Evolutionary conservation across 129 eudicot species (phyloP).

Genomic region (Centella asiatica): DNA sequence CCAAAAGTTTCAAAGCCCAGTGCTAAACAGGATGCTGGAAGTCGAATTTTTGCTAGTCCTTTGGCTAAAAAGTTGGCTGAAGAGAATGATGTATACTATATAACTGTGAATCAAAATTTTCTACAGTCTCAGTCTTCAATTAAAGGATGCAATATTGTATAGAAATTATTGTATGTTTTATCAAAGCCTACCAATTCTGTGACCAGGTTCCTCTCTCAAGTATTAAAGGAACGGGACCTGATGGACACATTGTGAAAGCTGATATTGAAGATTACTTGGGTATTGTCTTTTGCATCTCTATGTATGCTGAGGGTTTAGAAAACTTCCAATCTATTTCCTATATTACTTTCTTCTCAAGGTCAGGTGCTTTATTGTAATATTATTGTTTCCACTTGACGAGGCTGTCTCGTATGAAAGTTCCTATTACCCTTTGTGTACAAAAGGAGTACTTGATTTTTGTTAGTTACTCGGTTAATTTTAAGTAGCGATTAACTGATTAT

Average conservation of each 20-base stretch:
- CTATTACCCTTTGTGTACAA: too few species aligned
- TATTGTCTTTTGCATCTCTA: constrained; percentile 15
- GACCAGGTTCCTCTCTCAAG: constrained; percentile 71
- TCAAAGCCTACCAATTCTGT: constrained; percentile 9
- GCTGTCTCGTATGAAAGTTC: too few species aligned
- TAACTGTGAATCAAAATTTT: constrained; percentile 1
- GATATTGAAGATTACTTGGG: constrained; percentile 95
- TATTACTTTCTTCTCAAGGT: not conserved
- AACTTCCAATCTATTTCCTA: not conserved
- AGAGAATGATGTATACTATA: constrained; percentile 54
- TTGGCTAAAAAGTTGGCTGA: constrained; percentile 93
- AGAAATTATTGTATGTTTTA: not conserved
- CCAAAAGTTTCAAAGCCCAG: constrained; percentile 47
- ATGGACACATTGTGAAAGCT: constrained; percentile 93
- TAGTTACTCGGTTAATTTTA: too few species aligned
- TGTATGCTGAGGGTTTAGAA: not conserved
- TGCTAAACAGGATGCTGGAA: constrained; percentile 36
- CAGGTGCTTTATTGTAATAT: not conserved
- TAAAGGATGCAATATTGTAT: not conserved
- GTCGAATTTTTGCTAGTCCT: constrained; percentile 89
- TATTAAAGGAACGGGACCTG: constrained; percentile 96
- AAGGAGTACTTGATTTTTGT: too few species aligned
- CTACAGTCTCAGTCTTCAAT: not conserved
- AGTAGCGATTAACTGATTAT: too few species aligned
- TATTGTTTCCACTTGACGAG: too few species aligned